Conservation (phyloP, 2,329 filamentous ascomycete species). For the Trichoderma endophyticum region DNA sequence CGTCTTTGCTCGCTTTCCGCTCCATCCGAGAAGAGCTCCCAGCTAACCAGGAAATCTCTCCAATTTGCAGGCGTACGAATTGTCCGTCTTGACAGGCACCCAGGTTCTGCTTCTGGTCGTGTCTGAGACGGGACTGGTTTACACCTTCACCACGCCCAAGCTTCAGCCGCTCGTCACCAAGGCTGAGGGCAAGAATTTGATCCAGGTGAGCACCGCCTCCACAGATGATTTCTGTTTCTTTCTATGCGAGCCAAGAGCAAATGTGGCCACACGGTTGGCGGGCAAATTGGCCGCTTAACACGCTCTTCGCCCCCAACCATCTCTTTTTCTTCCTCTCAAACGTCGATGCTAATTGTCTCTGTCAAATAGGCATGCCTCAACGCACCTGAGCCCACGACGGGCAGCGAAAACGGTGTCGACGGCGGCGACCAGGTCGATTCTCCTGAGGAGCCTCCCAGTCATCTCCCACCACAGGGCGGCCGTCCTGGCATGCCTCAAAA, state of each 20-base stretch:
- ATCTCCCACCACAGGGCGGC: constrained; percentile 62
- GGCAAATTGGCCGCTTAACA: background rate
- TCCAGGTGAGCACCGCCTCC: constrained; percentile 67
- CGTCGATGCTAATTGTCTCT: constrained; percentile 31
- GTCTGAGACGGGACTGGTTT: constrained; percentile 94
- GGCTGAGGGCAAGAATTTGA: constrained; percentile 97
- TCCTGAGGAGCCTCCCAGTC: constrained; percentile 80
- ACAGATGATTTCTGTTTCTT: background rate
- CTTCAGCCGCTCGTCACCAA: constrained; percentile 97
- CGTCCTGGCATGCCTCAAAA: constrained; percentile 64
- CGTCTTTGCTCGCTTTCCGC: background rate
- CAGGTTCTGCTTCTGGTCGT: constrained; percentile 96
- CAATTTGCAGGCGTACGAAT: constrained; percentile 76
- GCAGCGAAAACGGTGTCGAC: constrained; percentile 78
- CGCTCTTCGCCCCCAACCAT: background rate
- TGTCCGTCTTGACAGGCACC: constrained; percentile 95
- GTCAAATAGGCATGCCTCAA: constrained; percentile 83
- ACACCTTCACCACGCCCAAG: constrained; percentile 98
- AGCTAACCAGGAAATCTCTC: constrained; percentile 22
- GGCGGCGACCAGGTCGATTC: constrained; percentile 77
- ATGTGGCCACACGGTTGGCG: background rate
- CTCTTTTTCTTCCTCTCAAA: background rate
- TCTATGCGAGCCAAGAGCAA: background rate
- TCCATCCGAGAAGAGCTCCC: background rate
- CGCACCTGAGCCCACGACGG: constrained; percentile 82